Conservation (phyloP, 1,139 yeast species). For the Debaryomyces singareniensis region DNA sequence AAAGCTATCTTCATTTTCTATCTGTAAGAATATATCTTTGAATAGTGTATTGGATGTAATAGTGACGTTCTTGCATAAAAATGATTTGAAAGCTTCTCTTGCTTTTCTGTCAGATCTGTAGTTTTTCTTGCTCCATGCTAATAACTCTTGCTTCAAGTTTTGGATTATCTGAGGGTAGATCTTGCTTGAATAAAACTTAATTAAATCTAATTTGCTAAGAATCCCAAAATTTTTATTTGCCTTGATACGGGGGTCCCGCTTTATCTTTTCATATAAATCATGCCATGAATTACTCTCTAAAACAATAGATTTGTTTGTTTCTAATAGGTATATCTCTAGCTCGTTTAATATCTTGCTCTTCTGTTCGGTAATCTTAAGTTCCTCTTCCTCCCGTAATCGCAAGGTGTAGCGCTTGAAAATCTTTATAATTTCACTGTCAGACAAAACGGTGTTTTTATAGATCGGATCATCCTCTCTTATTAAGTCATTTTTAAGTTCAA, state of each 20-base stretch:
- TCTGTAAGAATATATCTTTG: constrained; percentile 43
- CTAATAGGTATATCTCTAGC: constrained; percentile 41
- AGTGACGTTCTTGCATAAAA: constrained; percentile 35
- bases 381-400: constrained; percentile 32
- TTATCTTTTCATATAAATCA: constrained; percentile 30
- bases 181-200: constrained; percentile 46
- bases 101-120: constrained; percentile 58
- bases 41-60: constrained; percentile 56
- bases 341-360: constrained; percentile 48
- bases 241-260: constrained; percentile 45
- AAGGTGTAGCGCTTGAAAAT: constrained; percentile 47
- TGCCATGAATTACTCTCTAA: constrained; percentile 38
- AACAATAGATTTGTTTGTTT: constrained; percentile 27
- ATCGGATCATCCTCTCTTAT: constrained; percentile 60
- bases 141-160: constrained; percentile 29
- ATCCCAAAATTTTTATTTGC: constrained; percentile 52
- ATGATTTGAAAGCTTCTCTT: constrained; percentile 48
- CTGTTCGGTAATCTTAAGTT: constrained; percentile 19
- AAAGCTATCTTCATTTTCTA: constrained; percentile 57
- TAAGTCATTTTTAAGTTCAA: constrained; percentile 36
- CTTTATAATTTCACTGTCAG: constrained; percentile 48
- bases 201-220: constrained; percentile 54
- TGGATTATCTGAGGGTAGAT: constrained; percentile 33
- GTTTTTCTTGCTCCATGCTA: constrained; percentile 31
- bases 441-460: constrained; percentile 56